Conservation (phyloP, 345 rosid genomes). For the Alliaria petiolata region DNA sequence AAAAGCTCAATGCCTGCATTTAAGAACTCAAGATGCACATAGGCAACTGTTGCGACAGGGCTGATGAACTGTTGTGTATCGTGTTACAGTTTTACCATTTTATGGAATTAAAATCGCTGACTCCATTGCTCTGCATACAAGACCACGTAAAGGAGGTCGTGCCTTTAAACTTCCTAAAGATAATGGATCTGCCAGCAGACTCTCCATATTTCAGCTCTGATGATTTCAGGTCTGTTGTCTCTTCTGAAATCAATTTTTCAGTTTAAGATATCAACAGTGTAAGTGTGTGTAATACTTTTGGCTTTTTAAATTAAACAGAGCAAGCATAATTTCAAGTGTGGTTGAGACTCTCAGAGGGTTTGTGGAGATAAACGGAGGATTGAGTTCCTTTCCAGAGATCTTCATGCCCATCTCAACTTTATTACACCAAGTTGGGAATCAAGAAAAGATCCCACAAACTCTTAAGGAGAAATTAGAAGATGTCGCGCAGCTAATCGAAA, state of each 20-base stretch:
- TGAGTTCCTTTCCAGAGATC: constrained; percentile 75
- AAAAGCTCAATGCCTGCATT: not conserved
- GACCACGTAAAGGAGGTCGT: constrained; percentile 41
- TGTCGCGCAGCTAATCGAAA: constrained; percentile 48
- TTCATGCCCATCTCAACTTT: constrained; percentile 59
- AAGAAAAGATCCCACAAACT: constrained; percentile 49
- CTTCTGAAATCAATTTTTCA: not conserved
- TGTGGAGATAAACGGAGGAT: constrained; percentile 44
- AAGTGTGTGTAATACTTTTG: constrained; percentile 4
- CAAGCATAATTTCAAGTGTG: constrained; percentile 51
- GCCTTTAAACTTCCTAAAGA: constrained; percentile 60
- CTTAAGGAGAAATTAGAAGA: constrained; percentile 48
- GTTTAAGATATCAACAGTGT: not conserved
- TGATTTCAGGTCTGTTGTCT: constrained; percentile 60
- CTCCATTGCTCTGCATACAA: constrained; percentile 47
- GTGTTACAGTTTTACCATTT: constrained; percentile 59
- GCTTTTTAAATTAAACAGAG: constrained; percentile 46
- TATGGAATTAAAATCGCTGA: constrained; percentile 55
- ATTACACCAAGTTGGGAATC: constrained; percentile 48
- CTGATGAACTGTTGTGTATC: constrained; percentile 16
- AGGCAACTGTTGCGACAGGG: not conserved
- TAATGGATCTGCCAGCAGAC: constrained; percentile 63
- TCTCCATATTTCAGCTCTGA: constrained; percentile 66
- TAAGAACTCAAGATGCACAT: not conserved
- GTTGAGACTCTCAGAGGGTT: constrained; percentile 68